A percentile compares a stretch with the other conserved stretches of the same genome.
phyloP scores from a whole-genome alignment of 148 eudicot species.

The Pharnaceum exiguum region DNA sequence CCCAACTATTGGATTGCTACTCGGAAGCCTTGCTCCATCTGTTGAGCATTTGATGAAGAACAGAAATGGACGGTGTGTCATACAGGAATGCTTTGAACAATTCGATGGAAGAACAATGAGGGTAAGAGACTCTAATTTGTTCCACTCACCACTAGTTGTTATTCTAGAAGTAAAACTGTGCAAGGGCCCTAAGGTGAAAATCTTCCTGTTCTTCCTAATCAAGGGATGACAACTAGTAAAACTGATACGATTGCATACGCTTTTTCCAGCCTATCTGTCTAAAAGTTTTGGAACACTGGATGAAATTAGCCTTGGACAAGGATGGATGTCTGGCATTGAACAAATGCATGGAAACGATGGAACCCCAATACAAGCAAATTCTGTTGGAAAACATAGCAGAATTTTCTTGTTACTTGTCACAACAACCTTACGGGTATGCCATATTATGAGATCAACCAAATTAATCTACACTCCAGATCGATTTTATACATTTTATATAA shows the following conservation, averaged over 20 bases:
- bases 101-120: background rate
- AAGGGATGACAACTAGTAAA: too few species aligned
- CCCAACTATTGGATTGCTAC: background rate
- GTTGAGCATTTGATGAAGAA: background rate
- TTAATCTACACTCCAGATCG: too few species aligned
- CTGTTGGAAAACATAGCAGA: background rate
- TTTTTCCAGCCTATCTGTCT: conserved; percentile 14
- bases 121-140: too few species aligned
- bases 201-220: too few species aligned
- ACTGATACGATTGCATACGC: too few species aligned
- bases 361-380: background rate
- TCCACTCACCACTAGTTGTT: too few species aligned
- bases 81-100: conserved; percentile 7
- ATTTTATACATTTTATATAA: too few species aligned
- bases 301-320: background rate
- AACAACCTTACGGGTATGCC: conserved; percentile 13
- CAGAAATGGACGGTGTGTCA: conserved; percentile 1
- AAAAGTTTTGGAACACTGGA: background rate
- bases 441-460: too few species aligned
- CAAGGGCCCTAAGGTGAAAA: too few species aligned
- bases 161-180: too few species aligned
- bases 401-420: background rate
- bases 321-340: conserved; percentile 17
- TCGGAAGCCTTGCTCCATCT: background rate
- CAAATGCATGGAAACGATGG: conserved; percentile 9